Evolutionary conservation across 345 rosid species (phyloP), one percentile per base, ranked within the genome.

Genomic region (Aethionema arabicum): DNA sequence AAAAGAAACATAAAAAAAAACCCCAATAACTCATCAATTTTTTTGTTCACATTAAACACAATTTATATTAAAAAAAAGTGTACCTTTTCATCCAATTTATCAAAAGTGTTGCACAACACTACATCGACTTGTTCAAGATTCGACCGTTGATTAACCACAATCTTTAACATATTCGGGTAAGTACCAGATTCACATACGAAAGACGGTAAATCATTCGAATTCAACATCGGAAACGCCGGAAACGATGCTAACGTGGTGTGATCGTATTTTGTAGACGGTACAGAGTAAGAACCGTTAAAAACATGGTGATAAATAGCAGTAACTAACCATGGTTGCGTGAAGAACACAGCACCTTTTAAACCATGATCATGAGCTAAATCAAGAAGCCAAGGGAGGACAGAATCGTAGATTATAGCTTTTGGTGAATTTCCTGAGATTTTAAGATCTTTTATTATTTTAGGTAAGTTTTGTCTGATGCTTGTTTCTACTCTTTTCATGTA

Each of bases 251-350:
- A 52, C 43, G 74, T 49, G 2, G 52, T 29, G 39, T 73, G 72
- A 33, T 15, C 50, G 13, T 75, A 68, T 64, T 62, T 67, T 5
- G 58, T 56, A 16, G 53, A 5, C 6, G 76, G 78, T 7, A 68
- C n/a, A 13, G 57, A 44, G 36, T 62, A 54, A 0, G 52, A 50
- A 27, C 82, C 80, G 37, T 45, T 49, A 4, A 13, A 2, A 13
- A 62, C 61, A 70, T 79, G 79, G 46, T 70, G 72, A 66, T 77
- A 84, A 9, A 79, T 39, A 21, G 59, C 55, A 37, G 53, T 31
- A 44, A 84, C 86, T 5, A 79, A 72, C 74, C 78, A 79, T 30
- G 72, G 67, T 30, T 81, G 81, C 30, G 86, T 84, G 73, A 74
- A 79, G n/a, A 84, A 77, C 0, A 48, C 47, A 53, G 76, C 82